Evolutionary conservation across 2,329 filamentous ascomycete species (phyloP).

Genomic region (Beauveria caledonica): DNA sequence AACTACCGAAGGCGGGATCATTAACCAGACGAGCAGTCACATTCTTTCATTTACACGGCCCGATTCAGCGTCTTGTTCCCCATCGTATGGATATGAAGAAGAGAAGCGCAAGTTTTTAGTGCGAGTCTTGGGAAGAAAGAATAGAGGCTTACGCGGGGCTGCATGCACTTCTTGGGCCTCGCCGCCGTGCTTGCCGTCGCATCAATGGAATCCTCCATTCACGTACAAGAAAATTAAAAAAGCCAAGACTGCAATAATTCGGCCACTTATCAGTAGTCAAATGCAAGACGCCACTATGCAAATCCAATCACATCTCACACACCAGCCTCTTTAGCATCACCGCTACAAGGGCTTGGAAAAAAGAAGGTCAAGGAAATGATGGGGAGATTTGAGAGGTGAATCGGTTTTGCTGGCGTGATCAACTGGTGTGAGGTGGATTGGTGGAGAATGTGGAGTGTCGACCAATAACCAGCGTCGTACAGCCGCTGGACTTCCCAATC

Average conservation of each 20-base stretch:
- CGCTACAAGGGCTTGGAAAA: not conserved
- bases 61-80: too few species aligned
- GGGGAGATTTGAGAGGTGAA: too few species aligned
- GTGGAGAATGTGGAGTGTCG: not conserved
- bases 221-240: too few species aligned
- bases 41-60: too few species aligned
- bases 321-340: too few species aligned
- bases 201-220: not conserved
- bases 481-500: conserved; percentile 9
- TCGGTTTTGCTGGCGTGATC: too few species aligned
- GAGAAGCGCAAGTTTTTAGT: too few species aligned
- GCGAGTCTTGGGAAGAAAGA: too few species aligned
- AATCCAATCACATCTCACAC: not conserved
- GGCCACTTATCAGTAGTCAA: too few species aligned
- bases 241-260: too few species aligned
- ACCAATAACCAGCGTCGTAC: not conserved
- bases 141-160: not conserved
- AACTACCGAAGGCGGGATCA: not conserved
- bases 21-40: not conserved
- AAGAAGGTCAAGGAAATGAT: not conserved
- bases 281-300: not conserved
- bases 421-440: too few species aligned
- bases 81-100: too few species aligned
- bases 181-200: not conserved
- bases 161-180: not conserved